These are phyloP conservation scores for Amanita phalloides DNA, from an alignment of 768 basidiomycete species.

Conservation along the genomic window DNA sequence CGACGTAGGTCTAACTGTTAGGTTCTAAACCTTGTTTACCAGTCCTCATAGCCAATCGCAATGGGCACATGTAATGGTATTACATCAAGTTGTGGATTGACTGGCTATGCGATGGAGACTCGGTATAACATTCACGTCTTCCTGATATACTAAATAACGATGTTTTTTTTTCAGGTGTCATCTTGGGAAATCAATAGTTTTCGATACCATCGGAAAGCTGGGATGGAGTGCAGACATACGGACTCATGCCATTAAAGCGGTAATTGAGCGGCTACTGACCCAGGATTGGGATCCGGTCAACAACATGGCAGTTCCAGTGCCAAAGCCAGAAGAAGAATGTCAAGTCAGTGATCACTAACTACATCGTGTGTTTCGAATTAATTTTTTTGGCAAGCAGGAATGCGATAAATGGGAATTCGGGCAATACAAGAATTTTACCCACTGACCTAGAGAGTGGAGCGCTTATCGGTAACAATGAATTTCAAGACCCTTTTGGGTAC, in stretches of 20 bases:
- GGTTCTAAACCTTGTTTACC: neutral
- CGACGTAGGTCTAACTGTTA: conserved; percentile 34
- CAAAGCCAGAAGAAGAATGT: conserved; percentile 51
- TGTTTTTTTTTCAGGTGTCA: conserved; percentile 50
- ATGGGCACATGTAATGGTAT: conserved; percentile 78
- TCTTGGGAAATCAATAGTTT: conserved; percentile 69
- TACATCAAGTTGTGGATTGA: conserved; percentile 34
- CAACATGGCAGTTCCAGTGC: conserved; percentile 31
- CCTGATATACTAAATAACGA: neutral
- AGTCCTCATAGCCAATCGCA: conserved; percentile 59
- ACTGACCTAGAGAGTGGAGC: neutral
- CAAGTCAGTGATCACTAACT: conserved; percentile 30
- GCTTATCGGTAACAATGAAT: neutral
- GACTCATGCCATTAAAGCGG: conserved; percentile 58
- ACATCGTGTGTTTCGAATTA: neutral
- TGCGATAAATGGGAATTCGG: conserved; percentile 68
- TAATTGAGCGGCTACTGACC: conserved; percentile 44
- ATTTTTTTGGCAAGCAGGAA: conserved; percentile 30
- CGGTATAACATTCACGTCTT: conserved; percentile 19
- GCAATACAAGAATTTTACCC: conserved; percentile 18
- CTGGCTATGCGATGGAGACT: conserved; percentile 79
- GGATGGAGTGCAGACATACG: conserved; percentile 72
- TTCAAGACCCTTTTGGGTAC: neutral
- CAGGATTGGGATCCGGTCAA: conserved; percentile 25
- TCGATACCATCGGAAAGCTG: conserved; percentile 76